Percentiles rank a stretch among this genome's conserved stretches.
These are phyloP conservation scores for Cicer pinnatifidum DNA, from an alignment of 306 rosid species.

Conservation along the genomic window DNA sequence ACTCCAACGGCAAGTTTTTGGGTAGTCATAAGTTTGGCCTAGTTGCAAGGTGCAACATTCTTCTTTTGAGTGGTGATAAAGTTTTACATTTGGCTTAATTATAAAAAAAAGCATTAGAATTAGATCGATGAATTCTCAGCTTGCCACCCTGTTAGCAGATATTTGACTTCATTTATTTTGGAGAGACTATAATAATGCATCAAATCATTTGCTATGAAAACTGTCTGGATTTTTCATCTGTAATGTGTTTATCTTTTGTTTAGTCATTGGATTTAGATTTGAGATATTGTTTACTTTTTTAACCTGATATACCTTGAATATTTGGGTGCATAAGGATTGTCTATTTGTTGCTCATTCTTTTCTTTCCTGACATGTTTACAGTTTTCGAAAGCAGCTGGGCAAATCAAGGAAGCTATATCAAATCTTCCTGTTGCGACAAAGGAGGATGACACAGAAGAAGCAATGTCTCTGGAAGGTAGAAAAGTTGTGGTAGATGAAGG, in stretches of 20 bases:
- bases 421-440: slow-evolving; percentile 79
- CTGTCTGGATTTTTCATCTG: neutral
- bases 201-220: slow-evolving; percentile 13
- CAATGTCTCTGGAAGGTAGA: slow-evolving; percentile 56
- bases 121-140: slow-evolving; percentile 24
- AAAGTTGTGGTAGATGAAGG: slow-evolving; percentile 46
- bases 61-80: slow-evolving; percentile 22
- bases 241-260: slow-evolving; percentile 37
- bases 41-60: neutral
- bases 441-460: slow-evolving; percentile 80
- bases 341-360: slow-evolving; percentile 39
- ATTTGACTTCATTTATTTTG: slow-evolving; percentile 40
- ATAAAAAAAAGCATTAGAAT: neutral
- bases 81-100: slow-evolving; percentile 2
- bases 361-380: slow-evolving; percentile 38
- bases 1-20: neutral
- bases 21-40: slow-evolving; percentile 25
- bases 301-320: neutral
- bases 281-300: slow-evolving; percentile 24
- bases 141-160: slow-evolving; percentile 26
- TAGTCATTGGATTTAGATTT: slow-evolving; percentile 26
- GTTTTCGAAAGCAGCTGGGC: slow-evolving; percentile 88
- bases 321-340: slow-evolving; percentile 19
- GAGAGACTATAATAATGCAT: slow-evolving; percentile 27
- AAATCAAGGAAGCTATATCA: slow-evolving; percentile 72